Evolutionary conservation across 177 flowering plant genomes (phyloP), one percentile per base, ranked within the genome.

Genomic region (Vitis hybrid): DNA sequence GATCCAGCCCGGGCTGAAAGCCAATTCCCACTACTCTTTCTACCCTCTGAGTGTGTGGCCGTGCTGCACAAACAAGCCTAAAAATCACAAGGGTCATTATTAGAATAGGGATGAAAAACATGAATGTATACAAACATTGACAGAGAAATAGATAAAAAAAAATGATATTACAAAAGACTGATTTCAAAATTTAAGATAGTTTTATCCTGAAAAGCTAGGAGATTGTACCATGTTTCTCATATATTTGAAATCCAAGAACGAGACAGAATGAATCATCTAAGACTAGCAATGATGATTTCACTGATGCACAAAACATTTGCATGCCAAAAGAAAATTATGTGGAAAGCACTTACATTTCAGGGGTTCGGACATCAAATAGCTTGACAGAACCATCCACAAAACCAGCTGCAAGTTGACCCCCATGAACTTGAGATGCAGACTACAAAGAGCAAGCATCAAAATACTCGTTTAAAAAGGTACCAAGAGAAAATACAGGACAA

Each of bases 381-480:
- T 86, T 88, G 70, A 95, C 92, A 71, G 86, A 86, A 61, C 97
- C 99, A 83, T 95, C 98, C 4, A 75, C 85, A 80, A 81, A 95
- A 70, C 99, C 99, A 76, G 97, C 93, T 14, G 85, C 94, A 71
- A 91, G 73, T 76, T 89, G 97, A 75, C 93, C 89, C 21, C 91
- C 88, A 72, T 92, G 91, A 74, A 93, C 93, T 84, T 92, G 95
- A 76, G 99, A 95, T 80, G 97, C 97, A 82, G 97, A 80, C 99
- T 95, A 60, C 78, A 77, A 10, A 73, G 24, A 27, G n/a, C 20
- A 75, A 56, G 18, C 27, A 72, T 24, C 52, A 58, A 14, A 11
- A 46, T 61, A 14, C 12, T 14, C 67, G 61, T 51, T 8, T 63
- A 65, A 11, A 63, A 12, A 7, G n/a, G 15, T 11, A 55, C 41